Conservation (phyloP, 2,329 filamentous ascomycete species). For the Trichoderma atroviride region DNA sequence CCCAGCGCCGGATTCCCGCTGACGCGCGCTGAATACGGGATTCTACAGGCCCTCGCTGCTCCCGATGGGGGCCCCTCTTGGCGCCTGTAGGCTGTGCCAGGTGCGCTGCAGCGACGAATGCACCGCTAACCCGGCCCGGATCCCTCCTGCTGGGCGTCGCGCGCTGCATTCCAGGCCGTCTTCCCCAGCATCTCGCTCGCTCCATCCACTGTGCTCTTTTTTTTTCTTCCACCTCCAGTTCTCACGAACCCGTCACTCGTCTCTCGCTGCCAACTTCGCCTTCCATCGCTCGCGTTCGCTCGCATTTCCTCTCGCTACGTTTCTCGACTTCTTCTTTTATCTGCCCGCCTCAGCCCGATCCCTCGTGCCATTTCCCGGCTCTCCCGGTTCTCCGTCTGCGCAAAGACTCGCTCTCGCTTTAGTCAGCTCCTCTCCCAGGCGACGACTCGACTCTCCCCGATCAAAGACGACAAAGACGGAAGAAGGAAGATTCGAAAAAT, state of each 20-base stretch:
- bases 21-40: conserved; percentile 24
- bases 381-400: neutral
- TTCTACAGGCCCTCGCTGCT: conserved; percentile 22
- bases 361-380: neutral
- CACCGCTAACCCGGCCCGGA: conserved; percentile 2
- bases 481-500: neutral
- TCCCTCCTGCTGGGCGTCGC: neutral
- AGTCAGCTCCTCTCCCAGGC: conserved; percentile 9
- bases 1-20: conserved; percentile 20
- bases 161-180: neutral
- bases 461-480: neutral
- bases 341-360: neutral
- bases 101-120: conserved; percentile 6
- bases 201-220: neutral
- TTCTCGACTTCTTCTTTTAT: neutral
- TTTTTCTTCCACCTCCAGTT: neutral
- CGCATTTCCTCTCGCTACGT: conserved; percentile 19
- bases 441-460: neutral
- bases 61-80: conserved; percentile 19
- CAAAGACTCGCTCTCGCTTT: conserved; percentile 9
- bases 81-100: conserved; percentile 21
- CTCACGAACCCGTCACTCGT: neutral
- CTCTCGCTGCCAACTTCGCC: conserved; percentile 14
- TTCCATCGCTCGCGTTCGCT: conserved; percentile 18
- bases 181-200: neutral